Evolutionary conservation across 805 yeast genomes (phyloP), one percentile per base, ranked within the genome.

Genomic region (Suhomyces canberraensis): DNA sequence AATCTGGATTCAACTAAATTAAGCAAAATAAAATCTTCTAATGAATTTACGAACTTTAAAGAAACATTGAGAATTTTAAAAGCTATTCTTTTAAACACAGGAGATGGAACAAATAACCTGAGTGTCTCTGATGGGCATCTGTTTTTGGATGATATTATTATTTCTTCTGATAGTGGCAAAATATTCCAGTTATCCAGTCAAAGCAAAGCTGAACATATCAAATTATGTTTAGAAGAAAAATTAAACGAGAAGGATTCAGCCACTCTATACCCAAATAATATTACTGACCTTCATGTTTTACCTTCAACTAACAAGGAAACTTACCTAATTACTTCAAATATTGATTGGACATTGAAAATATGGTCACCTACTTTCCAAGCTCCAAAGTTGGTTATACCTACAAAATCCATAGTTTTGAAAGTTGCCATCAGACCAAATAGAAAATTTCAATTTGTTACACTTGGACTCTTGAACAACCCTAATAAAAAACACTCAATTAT

Each of bases 371-470:
- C 24, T 9, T 8, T 17, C 3, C 11, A 32, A n/a, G 24, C 34
- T 2, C 52, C 54, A 8, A n/a, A 51, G 9, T 28, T 51, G 2
- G 37, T 36, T 3, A 48, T 61, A 2, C 54, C 57, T 5, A 51
- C 58, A 3, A 37, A 42, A 3, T 40, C 48, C 17, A 38, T 52
- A 9, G 44, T 58, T 3, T 25, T 48, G 15, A 51, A 43, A 14
- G 25, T 60, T 2, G 40, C 45, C 14, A 33, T 41, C 4, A 36
- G 60, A 13, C 60, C 59, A 8, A 31, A 35, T 11, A 21, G 43
- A 11, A 36, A 39, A 9, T 43, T 41, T 16, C 65, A 60, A 33
- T 57, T 63, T 37, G 46, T 55, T 3, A 52, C 60, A 1, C 40
- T 55, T 34, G 62, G 64, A 1, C 31, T 47, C 2, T 40, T 35